Evolutionary conservation across 2,329 filamentous ascomycete species (phyloP), one percentile per base, ranked within the genome.

Genomic region (Colletotrichum karsti): DNA sequence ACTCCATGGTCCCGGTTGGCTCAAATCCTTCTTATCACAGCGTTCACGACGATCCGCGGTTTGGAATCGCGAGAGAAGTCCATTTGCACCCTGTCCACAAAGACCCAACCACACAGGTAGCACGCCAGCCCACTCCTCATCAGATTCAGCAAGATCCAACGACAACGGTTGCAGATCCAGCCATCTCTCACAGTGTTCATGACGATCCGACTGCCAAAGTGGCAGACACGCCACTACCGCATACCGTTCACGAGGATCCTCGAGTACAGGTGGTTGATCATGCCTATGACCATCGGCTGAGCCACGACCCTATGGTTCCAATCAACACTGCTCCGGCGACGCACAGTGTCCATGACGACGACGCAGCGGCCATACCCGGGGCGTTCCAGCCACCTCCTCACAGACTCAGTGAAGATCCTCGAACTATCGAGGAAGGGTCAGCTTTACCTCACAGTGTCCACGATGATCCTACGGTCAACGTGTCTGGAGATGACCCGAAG

Each of bases 61-160:
- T 63, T 30, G 42, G 59, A 7, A 51, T 51, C 33, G 64, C 64
- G n/a, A 35, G 63, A 35, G 59, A 63, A 42, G 41, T 66, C 22
- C 57, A 48, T 12, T 39, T 53, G 5, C 64, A 67, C 20, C 42
- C 42, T 22, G 44, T 63, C 28, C 51, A 67, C 12, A 26, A 67
- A 13, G 64, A 67, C n/a, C 59, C 64, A 10, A 42, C 22, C 2
- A 22, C 9, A 7, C 33, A 57, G 20, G 37, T 63, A 6, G 42
- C 64, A 15, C 64, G 44, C 28, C 44, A 35, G 3, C 13, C 33
- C 13, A 22, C 44, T 15, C 51, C 64, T 26, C 64, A 67, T 44
- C 42, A 35, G 20, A 63, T 67, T 18, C 48, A 28, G 3, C 39
- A 37, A 42, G 64, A 63, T 39, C 51, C 42, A 26, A 57, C 18